phyloP scores from a whole-genome alignment of 768 basidiomycete species.

The Russula dissimulans region DNA sequence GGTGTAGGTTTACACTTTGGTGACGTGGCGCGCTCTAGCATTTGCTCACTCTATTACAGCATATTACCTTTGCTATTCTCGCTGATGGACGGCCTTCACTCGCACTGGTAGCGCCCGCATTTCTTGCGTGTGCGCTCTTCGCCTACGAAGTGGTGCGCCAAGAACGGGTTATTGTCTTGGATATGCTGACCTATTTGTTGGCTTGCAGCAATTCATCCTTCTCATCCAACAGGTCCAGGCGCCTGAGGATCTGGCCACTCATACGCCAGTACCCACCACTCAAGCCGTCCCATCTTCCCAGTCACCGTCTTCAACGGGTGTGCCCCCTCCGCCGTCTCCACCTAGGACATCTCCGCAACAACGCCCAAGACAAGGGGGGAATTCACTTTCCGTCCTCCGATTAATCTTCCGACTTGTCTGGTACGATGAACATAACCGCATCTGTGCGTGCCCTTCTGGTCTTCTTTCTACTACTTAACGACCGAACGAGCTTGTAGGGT shows the following conservation, averaged over 20 bases:
- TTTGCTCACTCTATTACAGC: conserved; percentile 27
- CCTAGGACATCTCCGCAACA: conserved; percentile 16
- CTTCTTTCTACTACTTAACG: neutral
- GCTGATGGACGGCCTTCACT: conserved; percentile 76
- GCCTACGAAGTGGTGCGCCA: conserved; percentile 68
- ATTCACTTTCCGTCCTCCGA: conserved; percentile 31
- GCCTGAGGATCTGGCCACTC: conserved; percentile 45
- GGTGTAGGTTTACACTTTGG: conserved; percentile 32
- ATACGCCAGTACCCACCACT: conserved; percentile 19
- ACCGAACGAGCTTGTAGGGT: conserved; percentile 36
- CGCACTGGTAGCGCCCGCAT: conserved; percentile 76
- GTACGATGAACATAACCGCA: conserved; percentile 60
- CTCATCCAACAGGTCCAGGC: conserved; percentile 77
- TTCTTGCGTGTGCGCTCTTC: conserved; percentile 70
- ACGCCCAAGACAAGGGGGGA: conserved; percentile 14
- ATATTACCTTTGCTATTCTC: conserved; percentile 81
- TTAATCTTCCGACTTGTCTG: conserved; percentile 51
- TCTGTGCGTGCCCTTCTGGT: conserved; percentile 42
- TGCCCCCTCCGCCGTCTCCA: conserved; percentile 12
- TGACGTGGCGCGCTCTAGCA: neutral
- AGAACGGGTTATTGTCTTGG: neutral
- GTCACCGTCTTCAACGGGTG: conserved; percentile 10
- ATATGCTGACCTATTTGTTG: neutral
- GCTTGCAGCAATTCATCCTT: conserved; percentile 68
- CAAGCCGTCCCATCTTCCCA: conserved; percentile 18